Base-by-base conservation (phyloP, 1,139 yeast genomes). In the Lodderomyces oxycetoniae region DNA sequence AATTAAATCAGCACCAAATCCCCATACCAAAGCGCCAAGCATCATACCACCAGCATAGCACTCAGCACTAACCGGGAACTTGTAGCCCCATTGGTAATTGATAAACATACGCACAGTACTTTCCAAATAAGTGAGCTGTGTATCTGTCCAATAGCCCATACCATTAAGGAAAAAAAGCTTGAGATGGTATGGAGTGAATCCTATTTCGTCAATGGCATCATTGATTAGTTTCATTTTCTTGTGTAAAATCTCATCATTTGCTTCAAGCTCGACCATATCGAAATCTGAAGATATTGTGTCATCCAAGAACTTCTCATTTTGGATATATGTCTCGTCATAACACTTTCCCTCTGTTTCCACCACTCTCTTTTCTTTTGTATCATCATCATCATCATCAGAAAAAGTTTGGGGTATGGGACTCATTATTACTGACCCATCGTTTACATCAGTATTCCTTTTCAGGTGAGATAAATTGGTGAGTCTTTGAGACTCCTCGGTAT, bases 131-230 rank as follows among this genome's bases (percentile, higher is more conserved):
- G 66, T 68, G 44, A 78, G 58, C 49, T 76, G 77, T 12, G 81
- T 74, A 49, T 78, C 84, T 17, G 74, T 77, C 4, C 79, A 72
- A 47, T 78, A 78, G 11, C 85, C 85, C 68, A 76, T 69, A 12
- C 84, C 84, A 40, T 71, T 73, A 24, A 74, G 49, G 44, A 62
- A 61, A 46, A 72, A 60, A 21, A 59, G 43, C 37, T 60, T 60
- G 29, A 57, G 44, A 43, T 60, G 67, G 40, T 59, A 61, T 25
- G 57, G 55, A 17, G 66, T 61, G 40, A 59, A 59, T 1, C 65
- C 67, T 37, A 61, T 61, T 40, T 61, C 64, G 43, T 61, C 66
- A 31, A 59, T 53, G 9, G 66, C 55, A 37, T 61, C 53, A 35
- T 59, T 58, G 28, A 61, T 45, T 12, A 60, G 43, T 23, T 47